phyloP scores from a whole-genome alignment of 306 rosid species.

The Begonia fuchsioides region DNA sequence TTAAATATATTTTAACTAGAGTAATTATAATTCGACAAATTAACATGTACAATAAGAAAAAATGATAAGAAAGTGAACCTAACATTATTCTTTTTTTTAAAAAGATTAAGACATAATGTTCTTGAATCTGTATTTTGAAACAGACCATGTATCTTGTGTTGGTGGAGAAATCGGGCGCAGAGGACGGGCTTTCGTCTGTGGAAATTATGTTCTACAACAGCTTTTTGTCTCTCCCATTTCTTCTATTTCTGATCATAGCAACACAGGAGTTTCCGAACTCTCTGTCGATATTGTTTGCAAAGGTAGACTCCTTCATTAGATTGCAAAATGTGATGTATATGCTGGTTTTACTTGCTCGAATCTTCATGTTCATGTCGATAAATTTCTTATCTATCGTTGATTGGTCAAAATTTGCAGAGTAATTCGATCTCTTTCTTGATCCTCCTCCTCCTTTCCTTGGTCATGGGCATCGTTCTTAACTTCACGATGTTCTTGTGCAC shows the following conservation, averaged over 20 bases:
- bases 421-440: constrained; percentile 61
- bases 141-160: constrained; percentile 97
- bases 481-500: constrained; percentile 98
- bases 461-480: constrained; percentile 88
- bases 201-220: constrained; percentile 97
- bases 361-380: background rate
- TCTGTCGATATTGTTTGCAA: constrained; percentile 50
- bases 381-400: background rate
- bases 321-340: no score
- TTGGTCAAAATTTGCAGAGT: constrained; percentile 42
- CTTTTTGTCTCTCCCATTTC: constrained; percentile 80
- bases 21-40: no score
- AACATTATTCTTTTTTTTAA: no score
- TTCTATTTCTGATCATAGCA: constrained; percentile 70
- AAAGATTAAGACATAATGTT: no score
- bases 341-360: background rate
- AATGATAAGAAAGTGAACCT: no score
- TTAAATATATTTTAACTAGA: no score
- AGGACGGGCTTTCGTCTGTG: constrained; percentile 75
- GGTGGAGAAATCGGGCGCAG: constrained; percentile 95
- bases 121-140: constrained; percentile 9
- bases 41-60: no score
- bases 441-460: constrained; percentile 65
- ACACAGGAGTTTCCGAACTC: constrained; percentile 88
- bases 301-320: constrained; percentile 37